Percentiles rank a stretch among this genome's conserved stretches.
Conservation (phyloP, 164 flowering plant species). For the Amborella trichopoda region DNA sequence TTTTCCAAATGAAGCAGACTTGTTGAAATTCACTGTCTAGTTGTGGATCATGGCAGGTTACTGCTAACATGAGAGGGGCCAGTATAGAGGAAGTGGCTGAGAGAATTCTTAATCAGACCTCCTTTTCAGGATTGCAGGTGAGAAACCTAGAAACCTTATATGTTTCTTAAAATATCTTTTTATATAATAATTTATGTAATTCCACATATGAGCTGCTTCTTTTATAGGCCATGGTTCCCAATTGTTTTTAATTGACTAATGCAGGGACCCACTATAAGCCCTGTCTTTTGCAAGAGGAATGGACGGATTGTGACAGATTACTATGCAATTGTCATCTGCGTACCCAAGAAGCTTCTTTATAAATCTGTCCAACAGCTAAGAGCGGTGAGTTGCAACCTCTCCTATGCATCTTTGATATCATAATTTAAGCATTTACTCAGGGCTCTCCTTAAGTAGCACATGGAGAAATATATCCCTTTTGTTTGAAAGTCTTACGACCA, state of each 20-base stretch:
- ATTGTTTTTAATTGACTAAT: no score
- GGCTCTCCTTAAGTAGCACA: no score
- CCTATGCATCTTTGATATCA: background rate
- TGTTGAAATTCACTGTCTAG: no score
- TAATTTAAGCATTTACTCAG: background rate
- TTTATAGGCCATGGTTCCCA: no score
- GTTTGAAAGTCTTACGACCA: no score
- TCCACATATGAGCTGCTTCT: no score
- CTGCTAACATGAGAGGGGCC: slow-evolving; percentile 89
- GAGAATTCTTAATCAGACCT: slow-evolving; percentile 61
- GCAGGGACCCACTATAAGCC: slow-evolving; percentile 94
- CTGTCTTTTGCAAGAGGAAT: slow-evolving; percentile 65
- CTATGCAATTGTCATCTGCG: slow-evolving; percentile 82
- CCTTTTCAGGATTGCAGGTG: slow-evolving; percentile 88
- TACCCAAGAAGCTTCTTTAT: slow-evolving; percentile 80
- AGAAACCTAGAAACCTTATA: no score
- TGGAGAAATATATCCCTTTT: no score
- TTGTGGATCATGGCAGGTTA: slow-evolving; percentile 44
- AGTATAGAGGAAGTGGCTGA: slow-evolving; percentile 88
- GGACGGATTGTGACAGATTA: slow-evolving; percentile 53
- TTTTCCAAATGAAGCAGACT: no score
- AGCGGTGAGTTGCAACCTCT: slow-evolving; percentile 39
- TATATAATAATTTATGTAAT: no score
- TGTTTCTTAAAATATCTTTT: no score
- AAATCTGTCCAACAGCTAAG: slow-evolving; percentile 81